phyloP scores from a whole-genome alignment of 139 green algal genomes.

The Tetradesmus lagerheimii region DNA sequence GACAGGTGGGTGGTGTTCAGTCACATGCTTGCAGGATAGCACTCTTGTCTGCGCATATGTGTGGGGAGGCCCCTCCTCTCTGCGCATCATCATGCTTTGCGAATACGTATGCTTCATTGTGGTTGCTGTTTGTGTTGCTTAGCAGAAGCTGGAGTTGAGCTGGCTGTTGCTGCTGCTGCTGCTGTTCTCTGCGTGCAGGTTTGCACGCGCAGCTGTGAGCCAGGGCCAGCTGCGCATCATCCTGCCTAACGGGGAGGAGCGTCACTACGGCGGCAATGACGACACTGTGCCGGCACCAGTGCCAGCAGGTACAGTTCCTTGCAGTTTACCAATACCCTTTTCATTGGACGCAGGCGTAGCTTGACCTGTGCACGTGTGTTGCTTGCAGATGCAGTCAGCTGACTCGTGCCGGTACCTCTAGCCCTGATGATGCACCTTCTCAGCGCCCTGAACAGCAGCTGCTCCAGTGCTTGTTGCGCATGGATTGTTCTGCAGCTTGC shows the following conservation, averaged over 20 bases:
- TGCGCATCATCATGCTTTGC: too few relatives aligned
- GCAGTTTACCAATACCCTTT: too few relatives aligned
- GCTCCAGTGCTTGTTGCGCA: not conserved
- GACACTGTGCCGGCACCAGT: constrained; percentile 36
- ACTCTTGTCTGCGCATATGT: too few relatives aligned
- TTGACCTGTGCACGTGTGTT: too few relatives aligned
- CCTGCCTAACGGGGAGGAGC: constrained; percentile 87
- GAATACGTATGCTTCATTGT: not conserved
- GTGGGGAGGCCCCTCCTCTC: too few relatives aligned
- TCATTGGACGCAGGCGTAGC: too few relatives aligned
- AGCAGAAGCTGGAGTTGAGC: too few relatives aligned
- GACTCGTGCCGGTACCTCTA: too few relatives aligned
- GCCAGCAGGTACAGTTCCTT: constrained; percentile 18
- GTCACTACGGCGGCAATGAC: constrained; percentile 69
- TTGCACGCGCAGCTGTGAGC: constrained; percentile 68
- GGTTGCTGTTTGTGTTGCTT: not conserved
- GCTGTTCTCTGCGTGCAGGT: constrained; percentile 53
- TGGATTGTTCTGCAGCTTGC: not conserved
- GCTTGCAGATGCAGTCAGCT: too few relatives aligned
- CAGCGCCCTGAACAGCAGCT: too few relatives aligned
- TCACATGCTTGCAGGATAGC: not conserved
- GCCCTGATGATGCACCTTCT: too few relatives aligned
- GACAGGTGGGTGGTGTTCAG: constrained; percentile 41
- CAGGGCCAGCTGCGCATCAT: constrained; percentile 82
- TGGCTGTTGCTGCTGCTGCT: not conserved